A percentile compares a stretch with the other conserved stretches of the same genome.
These are phyloP conservation scores for Zasmidium citrigriseum DNA, from an alignment of 2,329 filamentous ascomycete genomes.

Conservation along the genomic window DNA sequence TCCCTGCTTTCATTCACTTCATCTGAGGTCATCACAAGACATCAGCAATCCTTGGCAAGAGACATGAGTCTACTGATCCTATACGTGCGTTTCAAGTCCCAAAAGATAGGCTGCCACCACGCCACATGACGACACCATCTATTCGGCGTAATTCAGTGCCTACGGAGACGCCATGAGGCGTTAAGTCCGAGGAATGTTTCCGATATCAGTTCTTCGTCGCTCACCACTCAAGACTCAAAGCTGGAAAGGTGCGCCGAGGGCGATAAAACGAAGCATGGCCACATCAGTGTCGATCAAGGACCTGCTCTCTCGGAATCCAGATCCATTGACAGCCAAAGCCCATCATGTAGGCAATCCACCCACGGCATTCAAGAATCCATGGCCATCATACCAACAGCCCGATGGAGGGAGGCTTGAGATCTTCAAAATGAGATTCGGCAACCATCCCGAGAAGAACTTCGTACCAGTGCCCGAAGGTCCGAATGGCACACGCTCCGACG, in stretches of 20 bases:
- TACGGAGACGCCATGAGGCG: background rate
- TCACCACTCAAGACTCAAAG: background rate
- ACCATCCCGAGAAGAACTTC: slow-evolving; percentile 42
- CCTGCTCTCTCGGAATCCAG: slow-evolving; percentile 14
- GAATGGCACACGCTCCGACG: slow-evolving; percentile 32
- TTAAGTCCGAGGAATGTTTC: background rate
- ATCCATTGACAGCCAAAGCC: slow-evolving; percentile 22
- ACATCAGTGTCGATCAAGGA: slow-evolving; percentile 5
- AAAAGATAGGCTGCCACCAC: too few relatives aligned
- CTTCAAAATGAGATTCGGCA: slow-evolving; percentile 41
- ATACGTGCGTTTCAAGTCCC: background rate
- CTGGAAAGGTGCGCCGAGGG: too few relatives aligned
- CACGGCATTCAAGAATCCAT: slow-evolving; percentile 51
- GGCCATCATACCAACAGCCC: slow-evolving; percentile 43
- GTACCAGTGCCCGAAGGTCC: slow-evolving; percentile 46
- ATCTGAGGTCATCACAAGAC: background rate
- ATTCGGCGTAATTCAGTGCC: background rate
- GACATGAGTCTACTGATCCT: background rate
- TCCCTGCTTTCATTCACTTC: background rate
- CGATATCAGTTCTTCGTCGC: background rate
- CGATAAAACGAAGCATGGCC: slow-evolving; percentile 3
- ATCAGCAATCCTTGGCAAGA: background rate
- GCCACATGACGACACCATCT: background rate
- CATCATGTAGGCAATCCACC: slow-evolving; percentile 49
- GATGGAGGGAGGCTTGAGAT: slow-evolving; percentile 25